phyloP scores from a whole-genome alignment of 169 alveolate species.

The Haemoproteus tartakovskyi region DNA sequence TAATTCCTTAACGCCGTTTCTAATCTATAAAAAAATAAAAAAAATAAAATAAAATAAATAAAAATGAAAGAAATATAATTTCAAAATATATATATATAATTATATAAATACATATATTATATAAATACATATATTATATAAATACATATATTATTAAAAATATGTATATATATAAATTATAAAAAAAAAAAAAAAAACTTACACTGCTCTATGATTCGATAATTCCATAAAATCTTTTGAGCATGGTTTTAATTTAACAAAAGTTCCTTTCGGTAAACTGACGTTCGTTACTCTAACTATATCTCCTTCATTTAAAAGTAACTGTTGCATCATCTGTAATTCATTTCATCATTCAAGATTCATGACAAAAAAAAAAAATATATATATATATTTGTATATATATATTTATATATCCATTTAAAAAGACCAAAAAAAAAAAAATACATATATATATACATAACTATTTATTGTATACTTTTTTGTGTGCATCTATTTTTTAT shows the following conservation, averaged over 20 bases:
- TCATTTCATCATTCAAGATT: too few species aligned
- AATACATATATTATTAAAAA: not conserved
- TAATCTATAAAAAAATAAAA: conserved; percentile 50
- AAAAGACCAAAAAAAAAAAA: too few species aligned
- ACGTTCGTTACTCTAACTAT: conserved; percentile 84
- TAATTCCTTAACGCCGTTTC: conserved; percentile 90
- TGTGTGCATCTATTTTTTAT: not conserved
- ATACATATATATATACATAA: too few species aligned
- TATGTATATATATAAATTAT: not conserved
- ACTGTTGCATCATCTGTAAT: conserved; percentile 89
- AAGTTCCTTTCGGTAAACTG: conserved; percentile 86
- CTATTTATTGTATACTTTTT: not conserved
- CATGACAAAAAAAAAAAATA: not conserved
- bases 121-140: too few species aligned
- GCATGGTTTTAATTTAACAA: conserved; percentile 90
- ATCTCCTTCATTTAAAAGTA: conserved; percentile 87
- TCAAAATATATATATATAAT: too few species aligned
- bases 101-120: too few species aligned
- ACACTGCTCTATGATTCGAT: conserved; percentile 93
- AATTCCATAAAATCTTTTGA: conserved; percentile 89
- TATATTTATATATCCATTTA: not conserved
- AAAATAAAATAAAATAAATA: not conserved
- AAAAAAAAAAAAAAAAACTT: conserved; percentile 17
- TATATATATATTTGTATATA: not conserved
- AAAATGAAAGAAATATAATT: too few species aligned